These are phyloP conservation scores for Fusarium poae DNA, from an alignment of 2,329 filamentous ascomycete species.

Conservation along the genomic window DNA sequence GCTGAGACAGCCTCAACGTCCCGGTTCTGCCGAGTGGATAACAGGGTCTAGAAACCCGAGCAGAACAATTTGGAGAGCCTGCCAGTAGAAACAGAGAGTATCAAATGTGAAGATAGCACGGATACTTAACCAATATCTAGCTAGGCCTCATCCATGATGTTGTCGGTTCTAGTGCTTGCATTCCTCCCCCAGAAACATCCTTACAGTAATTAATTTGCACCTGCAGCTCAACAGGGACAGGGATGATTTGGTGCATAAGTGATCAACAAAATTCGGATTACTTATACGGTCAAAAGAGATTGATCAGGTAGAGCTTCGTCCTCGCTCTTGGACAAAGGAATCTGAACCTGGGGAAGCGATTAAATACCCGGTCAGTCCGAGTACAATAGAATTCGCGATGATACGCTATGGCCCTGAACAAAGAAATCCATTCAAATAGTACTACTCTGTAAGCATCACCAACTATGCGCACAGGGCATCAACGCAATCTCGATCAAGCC, in stretches of 20 bases:
- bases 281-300: not conserved
- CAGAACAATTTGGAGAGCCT: constrained; percentile 16
- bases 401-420: not conserved
- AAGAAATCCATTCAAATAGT: not conserved
- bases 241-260: constrained; percentile 4
- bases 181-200: constrained; percentile 5
- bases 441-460: not conserved
- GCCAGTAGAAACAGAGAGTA: not conserved
- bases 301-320: not conserved
- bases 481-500: not conserved
- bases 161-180: not conserved
- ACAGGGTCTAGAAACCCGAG: constrained; percentile 16
- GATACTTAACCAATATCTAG: not conserved
- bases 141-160: not conserved
- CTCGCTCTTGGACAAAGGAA: constrained; percentile 4
- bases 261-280: constrained; percentile 6
- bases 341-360: not conserved
- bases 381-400: not conserved
- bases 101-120: not conserved
- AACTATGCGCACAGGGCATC: not conserved
- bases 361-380: not conserved
- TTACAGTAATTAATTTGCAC: constrained; percentile 6
- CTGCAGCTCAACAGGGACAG: not conserved
- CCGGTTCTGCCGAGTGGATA: constrained; percentile 2
- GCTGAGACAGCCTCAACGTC: constrained; percentile 11